Base-by-base conservation (phyloP, 306 rosid genomes). In the Lablab purpureus region DNA sequence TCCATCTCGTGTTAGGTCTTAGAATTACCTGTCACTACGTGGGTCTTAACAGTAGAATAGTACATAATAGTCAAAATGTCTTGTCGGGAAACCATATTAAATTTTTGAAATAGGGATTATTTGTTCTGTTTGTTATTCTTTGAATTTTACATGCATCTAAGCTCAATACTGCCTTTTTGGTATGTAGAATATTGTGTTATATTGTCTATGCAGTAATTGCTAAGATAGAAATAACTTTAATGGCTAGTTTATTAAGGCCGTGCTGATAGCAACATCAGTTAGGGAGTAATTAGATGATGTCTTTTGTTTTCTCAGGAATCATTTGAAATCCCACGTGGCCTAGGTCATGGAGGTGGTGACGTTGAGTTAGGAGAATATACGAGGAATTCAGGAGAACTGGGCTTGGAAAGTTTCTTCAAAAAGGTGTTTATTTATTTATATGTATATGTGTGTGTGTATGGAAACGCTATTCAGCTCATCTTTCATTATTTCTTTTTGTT, bases 241-340 rank as follows among this genome's bases (percentile, higher is more conserved):
- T 23, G 34, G 45, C 50, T 43, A 45, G 27, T 67, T 67, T 77
- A 32, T 28, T 12, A 5, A 34, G 73, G 72, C 32, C 17, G 25
- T 67, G 81, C 72, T 52, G 59, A 64, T 55, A 17, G 55, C 60
- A 70, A 21, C 50, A 62, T 50, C 19, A 65, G n/a, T 66, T 62
- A 68, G 58, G 40, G 67, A 30, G 64, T 80, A 75, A 83, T 37
- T 45, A 73, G 65, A 37, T 82, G 71, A 40, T 67, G n/a, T 12
- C 22, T 40, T 36, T 66, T 32, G 10, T 56, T 41, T 21, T 10
- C 82, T 83, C 82, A 94, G 99, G 95, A 89, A 78, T 92, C 99
- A 4, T 91, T 92, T 79, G 99, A 94, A 74, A 86, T 94, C 82
- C 92, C 92, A 49, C 93, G 91, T 82, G 87, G 91, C 81, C 97